A percentile compares a stretch with the other conserved stretches of the same genome.
These are phyloP conservation scores for Mycena sanguinolenta DNA, from an alignment of 768 basidiomycete genomes.

Conservation along the genomic window DNA sequence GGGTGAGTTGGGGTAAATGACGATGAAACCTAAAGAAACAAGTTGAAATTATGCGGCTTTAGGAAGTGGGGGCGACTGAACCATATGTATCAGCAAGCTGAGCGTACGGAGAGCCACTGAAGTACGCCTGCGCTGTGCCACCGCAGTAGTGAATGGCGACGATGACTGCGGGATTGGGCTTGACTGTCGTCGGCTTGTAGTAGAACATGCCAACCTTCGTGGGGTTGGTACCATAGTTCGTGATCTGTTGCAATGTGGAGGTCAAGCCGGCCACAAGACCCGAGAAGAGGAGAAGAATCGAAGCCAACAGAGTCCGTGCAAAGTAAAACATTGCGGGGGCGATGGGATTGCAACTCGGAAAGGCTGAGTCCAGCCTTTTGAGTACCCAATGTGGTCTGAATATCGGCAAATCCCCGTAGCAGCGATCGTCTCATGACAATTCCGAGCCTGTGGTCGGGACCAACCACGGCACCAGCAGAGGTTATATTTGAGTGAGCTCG, in stretches of 20 bases:
- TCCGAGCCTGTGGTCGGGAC: background rate
- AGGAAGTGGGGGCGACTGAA: no score
- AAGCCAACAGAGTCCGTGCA: background rate
- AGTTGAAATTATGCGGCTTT: no score
- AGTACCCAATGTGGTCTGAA: background rate
- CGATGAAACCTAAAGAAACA: constrained; percentile 50
- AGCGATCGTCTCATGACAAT: background rate
- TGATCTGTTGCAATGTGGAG: constrained; percentile 52
- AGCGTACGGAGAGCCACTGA: constrained; percentile 62
- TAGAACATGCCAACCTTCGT: constrained; percentile 64
- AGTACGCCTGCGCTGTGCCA: constrained; percentile 67
- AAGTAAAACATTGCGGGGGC: background rate
- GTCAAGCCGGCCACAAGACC: constrained; percentile 24
- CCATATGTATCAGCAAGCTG: constrained; percentile 62
- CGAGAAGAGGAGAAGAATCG: constrained; percentile 12
- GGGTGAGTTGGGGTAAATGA: constrained; percentile 63
- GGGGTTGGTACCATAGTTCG: constrained; percentile 65
- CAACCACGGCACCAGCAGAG: no score
- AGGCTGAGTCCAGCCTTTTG: background rate
- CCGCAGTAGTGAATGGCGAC: constrained; percentile 68
- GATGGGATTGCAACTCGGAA: background rate
- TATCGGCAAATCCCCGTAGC: background rate
- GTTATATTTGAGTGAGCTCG: no score
- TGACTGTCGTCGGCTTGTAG: constrained; percentile 56
- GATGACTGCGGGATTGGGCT: constrained; percentile 58